phyloP scores from a whole-genome alignment of 2,329 filamentous ascomycete genomes.

The Aspergillus ochraceus region DNA sequence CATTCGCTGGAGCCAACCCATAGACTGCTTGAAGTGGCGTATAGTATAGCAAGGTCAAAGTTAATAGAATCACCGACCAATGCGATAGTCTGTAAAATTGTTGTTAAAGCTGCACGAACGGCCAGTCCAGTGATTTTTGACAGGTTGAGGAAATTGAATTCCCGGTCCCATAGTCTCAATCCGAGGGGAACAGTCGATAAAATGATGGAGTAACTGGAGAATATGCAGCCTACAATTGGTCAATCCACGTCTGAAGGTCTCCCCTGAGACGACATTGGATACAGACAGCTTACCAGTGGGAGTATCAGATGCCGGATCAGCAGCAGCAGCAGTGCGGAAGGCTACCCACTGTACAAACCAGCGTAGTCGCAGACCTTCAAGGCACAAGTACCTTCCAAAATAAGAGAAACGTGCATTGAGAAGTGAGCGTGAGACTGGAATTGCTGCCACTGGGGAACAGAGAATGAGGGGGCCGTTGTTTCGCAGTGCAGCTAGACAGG shows the following conservation, averaged over 20 bases:
- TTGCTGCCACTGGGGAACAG: conserved; percentile 4
- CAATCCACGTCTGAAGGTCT: background rate
- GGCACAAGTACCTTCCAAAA: conserved; percentile 12
- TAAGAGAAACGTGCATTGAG: conserved; percentile 4
- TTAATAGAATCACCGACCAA: background rate
- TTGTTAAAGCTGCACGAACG: background rate
- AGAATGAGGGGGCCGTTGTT: background rate
- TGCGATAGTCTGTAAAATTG: background rate
- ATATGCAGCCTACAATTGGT: background rate
- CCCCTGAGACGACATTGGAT: background rate
- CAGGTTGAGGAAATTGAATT: conserved; percentile 1
- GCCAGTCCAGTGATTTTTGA: background rate
- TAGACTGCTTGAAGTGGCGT: background rate
- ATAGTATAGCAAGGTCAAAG: conserved; percentile 3
- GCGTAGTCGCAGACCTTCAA: conserved; percentile 8
- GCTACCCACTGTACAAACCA: conserved; percentile 4
- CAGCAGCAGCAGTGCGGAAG: conserved; percentile 2
- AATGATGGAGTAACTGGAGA: background rate
- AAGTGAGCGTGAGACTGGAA: conserved; percentile 2
- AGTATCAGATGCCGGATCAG: conserved; percentile 7
- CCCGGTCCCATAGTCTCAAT: conserved; percentile 3
- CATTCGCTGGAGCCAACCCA: background rate
- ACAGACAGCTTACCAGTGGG: conserved; percentile 10
- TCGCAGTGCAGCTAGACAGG: background rate
- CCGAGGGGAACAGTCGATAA: conserved; percentile 5